Percentiles rank a stretch among this genome's conserved stretches.
These are phyloP conservation scores for Acer negundo DNA, from an alignment of 345 rosid genomes.

Conservation along the genomic window DNA sequence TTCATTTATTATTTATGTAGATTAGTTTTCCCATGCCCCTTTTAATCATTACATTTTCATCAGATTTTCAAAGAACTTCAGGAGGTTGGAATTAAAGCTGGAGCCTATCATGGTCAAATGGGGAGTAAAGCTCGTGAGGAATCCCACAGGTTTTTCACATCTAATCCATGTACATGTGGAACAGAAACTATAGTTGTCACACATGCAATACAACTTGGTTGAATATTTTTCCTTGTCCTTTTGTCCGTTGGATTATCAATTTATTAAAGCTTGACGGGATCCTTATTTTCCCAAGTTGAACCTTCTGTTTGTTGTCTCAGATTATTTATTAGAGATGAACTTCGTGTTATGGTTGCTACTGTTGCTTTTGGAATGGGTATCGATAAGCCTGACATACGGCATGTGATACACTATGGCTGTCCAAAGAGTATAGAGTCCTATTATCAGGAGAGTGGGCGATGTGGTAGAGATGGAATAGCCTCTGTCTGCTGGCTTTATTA, in stretches of 20 bases:
- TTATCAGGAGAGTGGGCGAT: conserved; percentile 56
- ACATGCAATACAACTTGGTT: conserved; percentile 4
- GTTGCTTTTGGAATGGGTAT: conserved; percentile 62
- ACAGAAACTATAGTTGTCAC: neutral
- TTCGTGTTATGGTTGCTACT: conserved; percentile 52
- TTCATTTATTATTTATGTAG: neutral
- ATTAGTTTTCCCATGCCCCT: neutral
- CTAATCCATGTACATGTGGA: conserved; percentile 9
- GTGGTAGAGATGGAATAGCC: conserved; percentile 56
- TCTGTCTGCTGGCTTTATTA: conserved; percentile 56
- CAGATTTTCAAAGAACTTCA: conserved; percentile 40
- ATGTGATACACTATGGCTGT: conserved; percentile 55
- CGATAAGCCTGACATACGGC: conserved; percentile 52
- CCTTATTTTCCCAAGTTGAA: conserved; percentile 5
- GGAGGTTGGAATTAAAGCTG: conserved; percentile 40
- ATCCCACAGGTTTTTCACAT: conserved; percentile 40
- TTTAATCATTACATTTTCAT: conserved; percentile 10
- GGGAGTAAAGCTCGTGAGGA: conserved; percentile 43
- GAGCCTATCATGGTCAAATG: conserved; percentile 57
- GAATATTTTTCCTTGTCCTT: neutral
- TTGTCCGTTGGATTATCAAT: conserved; percentile 2
- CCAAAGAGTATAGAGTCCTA: conserved; percentile 52
- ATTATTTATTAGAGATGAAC: conserved; percentile 48
- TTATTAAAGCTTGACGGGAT: neutral
- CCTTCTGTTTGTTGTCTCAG: conserved; percentile 24